Evolutionary conservation across 1,139 yeast genomes (phyloP).

Genomic region (Candida glucosophila): DNA sequence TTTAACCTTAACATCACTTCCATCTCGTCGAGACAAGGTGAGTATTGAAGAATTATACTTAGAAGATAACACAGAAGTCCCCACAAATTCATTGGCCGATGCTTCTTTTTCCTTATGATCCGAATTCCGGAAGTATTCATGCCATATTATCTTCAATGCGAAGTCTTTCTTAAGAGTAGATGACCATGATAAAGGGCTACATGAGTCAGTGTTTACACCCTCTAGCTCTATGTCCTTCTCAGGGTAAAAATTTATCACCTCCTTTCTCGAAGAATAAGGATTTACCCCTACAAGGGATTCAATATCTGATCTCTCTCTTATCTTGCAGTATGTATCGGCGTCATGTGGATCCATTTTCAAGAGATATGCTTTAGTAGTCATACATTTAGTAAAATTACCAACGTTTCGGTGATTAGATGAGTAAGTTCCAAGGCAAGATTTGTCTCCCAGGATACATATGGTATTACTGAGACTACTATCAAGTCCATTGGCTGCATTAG

Average conservation of each 20-base stretch:
- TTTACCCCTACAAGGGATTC: slow-evolving; percentile 1
- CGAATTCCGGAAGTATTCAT: not conserved
- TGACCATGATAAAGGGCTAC: slow-evolving; percentile 29
- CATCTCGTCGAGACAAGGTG: too few species aligned
- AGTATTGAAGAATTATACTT: too few species aligned
- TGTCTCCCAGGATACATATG: not conserved
- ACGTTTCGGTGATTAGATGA: not conserved
- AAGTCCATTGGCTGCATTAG: too few species aligned
- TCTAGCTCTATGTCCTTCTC: too few species aligned
- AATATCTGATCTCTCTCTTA: not conserved
- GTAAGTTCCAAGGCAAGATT: not conserved
- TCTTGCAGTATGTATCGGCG: slow-evolving; percentile 1
- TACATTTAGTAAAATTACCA: not conserved
- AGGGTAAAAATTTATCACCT: not conserved
- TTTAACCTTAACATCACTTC: too few species aligned
- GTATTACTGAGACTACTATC: too few species aligned
- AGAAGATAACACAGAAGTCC: too few species aligned
- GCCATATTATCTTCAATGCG: slow-evolving; percentile 5
- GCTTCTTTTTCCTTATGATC: not conserved
- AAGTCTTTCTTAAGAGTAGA: slow-evolving; percentile 20
- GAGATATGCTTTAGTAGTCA: not conserved
- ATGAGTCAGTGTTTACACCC: too few species aligned
- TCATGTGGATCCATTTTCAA: not conserved
- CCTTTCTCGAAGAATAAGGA: slow-evolving; percentile 1
- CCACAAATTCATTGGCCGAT: not conserved